Base-by-base conservation (phyloP, 176 grass and related monocot genomes). In the Rhynchospora tenuis region DNA sequence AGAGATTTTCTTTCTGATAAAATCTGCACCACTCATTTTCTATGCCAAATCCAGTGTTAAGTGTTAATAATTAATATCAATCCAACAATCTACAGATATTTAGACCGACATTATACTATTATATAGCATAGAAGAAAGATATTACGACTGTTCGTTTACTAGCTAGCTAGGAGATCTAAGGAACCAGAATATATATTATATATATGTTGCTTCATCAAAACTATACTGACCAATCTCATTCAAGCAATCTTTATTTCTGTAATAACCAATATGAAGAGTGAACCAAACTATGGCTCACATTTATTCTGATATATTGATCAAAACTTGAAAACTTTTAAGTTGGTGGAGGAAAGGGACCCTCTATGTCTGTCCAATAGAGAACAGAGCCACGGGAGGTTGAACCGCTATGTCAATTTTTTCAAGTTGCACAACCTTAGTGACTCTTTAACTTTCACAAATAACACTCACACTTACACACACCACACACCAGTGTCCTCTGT, bases 401-500 rank as follows among this genome's bases (percentile, higher is more conserved):
- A 65, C 45, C 23, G 12, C 26, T 29, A 7, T 80, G 56, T 22
- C 56, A 80, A 31, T 43, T 60, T 38, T 62, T 60, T 31, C 11
- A 72, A 75, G 38, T 15, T 50, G 17, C 13, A 51, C 44, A 4
- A 38, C 33, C 3, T 38, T 38, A 74, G 20, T 47, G 50, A 22
- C 42, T 47, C 71, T 58, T 19, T 2, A 58, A 58, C 19, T 58
- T 61, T 27, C 46, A 52, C 26, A 62, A 82, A 29, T 82, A n/a
- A 50, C 14, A 81, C 79, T 14, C 52, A 64, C 48, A 28, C 46
- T 26, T 24, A 16, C 72, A 29, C 73, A 61, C 43, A 10, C 19
- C 79, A 66, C 57, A 57, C 46, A 28, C 80, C 43, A 46, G 42
- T 82, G 80, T 67, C 23, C 59, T 82, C 7, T 82, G 6, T 64